Evolutionary conservation across 2,329 filamentous ascomycete genomes (phyloP).

Genomic region (Penicillium olsonii): DNA sequence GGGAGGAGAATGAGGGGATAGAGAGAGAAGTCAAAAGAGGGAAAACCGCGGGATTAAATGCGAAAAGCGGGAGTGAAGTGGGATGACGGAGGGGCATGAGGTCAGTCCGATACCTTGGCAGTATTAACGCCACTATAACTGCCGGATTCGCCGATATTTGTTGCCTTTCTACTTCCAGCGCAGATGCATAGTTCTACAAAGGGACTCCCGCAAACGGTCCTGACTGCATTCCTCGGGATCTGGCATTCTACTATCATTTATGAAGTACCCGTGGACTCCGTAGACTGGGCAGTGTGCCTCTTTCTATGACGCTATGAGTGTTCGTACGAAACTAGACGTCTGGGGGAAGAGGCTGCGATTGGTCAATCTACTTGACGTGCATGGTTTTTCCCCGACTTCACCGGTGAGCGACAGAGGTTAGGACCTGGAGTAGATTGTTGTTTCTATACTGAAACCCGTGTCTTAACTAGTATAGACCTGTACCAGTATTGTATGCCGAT

Average conservation of each 20-base stretch:
- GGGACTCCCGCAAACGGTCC: no score
- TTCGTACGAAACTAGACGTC: conserved; percentile 8
- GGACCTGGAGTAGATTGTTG: conserved; percentile 9
- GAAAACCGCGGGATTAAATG: neutral
- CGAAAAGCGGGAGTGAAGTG: conserved; percentile 9
- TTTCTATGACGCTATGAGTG: conserved; percentile 29
- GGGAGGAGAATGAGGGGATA: no score
- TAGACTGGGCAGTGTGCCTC: conserved; percentile 10
- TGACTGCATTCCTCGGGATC: conserved; percentile 1
- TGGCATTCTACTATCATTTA: no score
- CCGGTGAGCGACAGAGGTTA: conserved; percentile 29
- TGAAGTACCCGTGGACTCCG: no score
- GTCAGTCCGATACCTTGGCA: conserved; percentile 29
- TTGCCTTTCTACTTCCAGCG: no score
- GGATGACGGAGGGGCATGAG: conserved; percentile 31
- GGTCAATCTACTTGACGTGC: conserved; percentile 14
- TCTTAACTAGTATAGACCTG: no score
- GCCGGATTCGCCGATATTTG: conserved; percentile 30
- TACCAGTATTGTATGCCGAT: no score
- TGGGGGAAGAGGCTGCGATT: conserved; percentile 20
- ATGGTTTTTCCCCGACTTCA: conserved; percentile 24
- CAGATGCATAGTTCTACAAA: no score
- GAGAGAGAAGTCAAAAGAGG: neutral
- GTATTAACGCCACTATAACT: conserved; percentile 1
- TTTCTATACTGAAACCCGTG: no score